These are phyloP conservation scores for Talaromyces atroroseus DNA, from an alignment of 2,329 filamentous ascomycete genomes.

Conservation along the genomic window DNA sequence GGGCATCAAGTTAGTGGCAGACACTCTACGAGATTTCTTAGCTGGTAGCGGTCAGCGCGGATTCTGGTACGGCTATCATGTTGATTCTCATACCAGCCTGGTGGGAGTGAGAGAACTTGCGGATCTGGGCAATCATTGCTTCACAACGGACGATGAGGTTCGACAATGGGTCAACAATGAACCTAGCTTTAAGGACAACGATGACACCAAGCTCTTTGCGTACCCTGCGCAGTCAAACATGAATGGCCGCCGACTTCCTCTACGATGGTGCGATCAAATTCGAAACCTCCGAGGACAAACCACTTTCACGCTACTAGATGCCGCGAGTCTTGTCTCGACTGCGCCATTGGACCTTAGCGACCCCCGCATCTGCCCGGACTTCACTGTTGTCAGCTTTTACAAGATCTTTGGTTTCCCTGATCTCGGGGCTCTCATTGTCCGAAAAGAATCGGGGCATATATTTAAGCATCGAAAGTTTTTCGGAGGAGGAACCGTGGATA, in stretches of 20 bases:
- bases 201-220: conserved; percentile 55
- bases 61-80: conserved; percentile 78
- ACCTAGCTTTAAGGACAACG: conserved; percentile 14
- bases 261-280: conserved; percentile 59
- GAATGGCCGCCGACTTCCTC: conserved; percentile 70
- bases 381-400: conserved; percentile 81
- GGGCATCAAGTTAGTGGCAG: conserved; percentile 78
- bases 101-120: conserved; percentile 75
- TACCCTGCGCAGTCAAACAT: conserved; percentile 93
- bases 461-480: conserved; percentile 73
- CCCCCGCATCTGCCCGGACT: conserved; percentile 64
- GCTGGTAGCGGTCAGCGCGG: conserved; percentile 38
- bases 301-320: conserved; percentile 71
- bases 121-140: conserved; percentile 54
- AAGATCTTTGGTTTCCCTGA: conserved; percentile 99
- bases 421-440: conserved; percentile 76
- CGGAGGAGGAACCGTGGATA: conserved; percentile 88
- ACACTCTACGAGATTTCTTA: conserved; percentile 61
- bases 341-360: conserved; percentile 67
- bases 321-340: conserved; percentile 74
- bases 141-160: conserved; percentile 59
- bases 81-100: conserved; percentile 79
- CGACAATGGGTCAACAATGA: conserved; percentile 55
- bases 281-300: conserved; percentile 29
- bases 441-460: conserved; percentile 60